Percentiles rank a stretch among this genome's conserved stretches.
phyloP scores from a whole-genome alignment of 345 rosid genomes.

The Odontarrhena argentea region DNA sequence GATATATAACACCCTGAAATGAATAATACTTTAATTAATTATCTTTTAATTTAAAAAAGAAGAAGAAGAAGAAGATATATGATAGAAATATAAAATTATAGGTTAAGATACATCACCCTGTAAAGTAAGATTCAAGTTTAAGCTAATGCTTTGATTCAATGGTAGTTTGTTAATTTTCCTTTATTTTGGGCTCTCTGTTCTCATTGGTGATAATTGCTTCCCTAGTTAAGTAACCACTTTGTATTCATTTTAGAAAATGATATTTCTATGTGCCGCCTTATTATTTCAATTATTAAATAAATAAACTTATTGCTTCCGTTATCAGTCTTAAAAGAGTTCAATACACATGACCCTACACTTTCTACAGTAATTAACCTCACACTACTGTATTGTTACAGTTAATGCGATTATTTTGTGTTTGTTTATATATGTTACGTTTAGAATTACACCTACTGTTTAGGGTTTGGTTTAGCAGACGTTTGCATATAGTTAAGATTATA shows the following conservation, averaged over 20 bases:
- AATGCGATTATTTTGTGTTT: conserved; percentile 16
- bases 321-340: conserved; percentile 23
- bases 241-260: conserved; percentile 37
- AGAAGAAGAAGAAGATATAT: neutral
- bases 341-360: conserved; percentile 32
- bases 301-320: conserved; percentile 22
- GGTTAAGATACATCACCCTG: conserved; percentile 37
- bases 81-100: conserved; percentile 27
- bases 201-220: conserved; percentile 41
- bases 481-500: neutral
- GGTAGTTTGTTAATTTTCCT: conserved; percentile 39
- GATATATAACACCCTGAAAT: conserved; percentile 19
- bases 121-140: conserved; percentile 48
- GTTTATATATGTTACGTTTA: neutral
- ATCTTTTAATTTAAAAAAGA: neutral
- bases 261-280: conserved; percentile 1
- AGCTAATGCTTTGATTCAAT: conserved; percentile 43
- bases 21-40: conserved; percentile 28
- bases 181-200: conserved; percentile 31
- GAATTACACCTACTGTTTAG: conserved; percentile 24
- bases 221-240: conserved; percentile 36
- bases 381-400: conserved; percentile 23
- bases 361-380: conserved; percentile 34
- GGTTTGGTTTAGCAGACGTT: conserved; percentile 15
- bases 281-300: neutral